Base-by-base conservation (phyloP, 1,284 basidiomycete species). In the Marasmius tenuissimus region DNA sequence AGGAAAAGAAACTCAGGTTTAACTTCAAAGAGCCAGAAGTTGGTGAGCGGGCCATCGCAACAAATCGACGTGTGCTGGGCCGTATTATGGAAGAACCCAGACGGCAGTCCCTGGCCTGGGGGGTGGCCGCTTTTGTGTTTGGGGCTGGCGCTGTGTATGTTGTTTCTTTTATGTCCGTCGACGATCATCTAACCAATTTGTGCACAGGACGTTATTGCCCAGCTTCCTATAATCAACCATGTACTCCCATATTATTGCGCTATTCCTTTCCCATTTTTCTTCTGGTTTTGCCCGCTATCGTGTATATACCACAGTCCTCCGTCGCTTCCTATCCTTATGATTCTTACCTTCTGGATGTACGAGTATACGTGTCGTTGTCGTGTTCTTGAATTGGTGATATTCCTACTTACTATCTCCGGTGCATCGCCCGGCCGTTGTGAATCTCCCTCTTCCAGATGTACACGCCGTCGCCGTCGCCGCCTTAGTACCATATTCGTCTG, bases 81-180 rank as follows among this genome's bases (percentile, higher is more conserved):
- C 73, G 81, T 56, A 76, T 83, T 70, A 70, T 79, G n/a, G 64
- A 83, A 61, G 79, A 85, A 70, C 86, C 91, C 2, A 79, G 83
- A 71, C 82, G 84, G 68, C 90, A 87, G 71, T 86, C 86, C 16
- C 77, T 86, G 63, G 88, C 86, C 0, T 93, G 91, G 91, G 91
- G 91, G 42, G 77, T 87, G 10, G 81, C 88, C 48, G 87, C 86
- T 34, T 92, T 93, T 71, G 88, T 88, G 40, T 79, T 90, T 57
- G 90, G 89, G 34, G 76, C 88, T 72, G 80, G 87, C 62, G 89
- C 88, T 65, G 80, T 88, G 90, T 91, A 71, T 76, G 88, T 84
- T 6, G 1, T 9, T 10, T 40, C 37, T 42, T 11, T 22, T 27
- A 57, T 57, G n/a, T 33, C 22, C 22, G 39, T 57, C 64, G 35